phyloP scores from a whole-genome alignment of 2,329 filamentous ascomycete species.

The Coniochaeta sp. region DNA sequence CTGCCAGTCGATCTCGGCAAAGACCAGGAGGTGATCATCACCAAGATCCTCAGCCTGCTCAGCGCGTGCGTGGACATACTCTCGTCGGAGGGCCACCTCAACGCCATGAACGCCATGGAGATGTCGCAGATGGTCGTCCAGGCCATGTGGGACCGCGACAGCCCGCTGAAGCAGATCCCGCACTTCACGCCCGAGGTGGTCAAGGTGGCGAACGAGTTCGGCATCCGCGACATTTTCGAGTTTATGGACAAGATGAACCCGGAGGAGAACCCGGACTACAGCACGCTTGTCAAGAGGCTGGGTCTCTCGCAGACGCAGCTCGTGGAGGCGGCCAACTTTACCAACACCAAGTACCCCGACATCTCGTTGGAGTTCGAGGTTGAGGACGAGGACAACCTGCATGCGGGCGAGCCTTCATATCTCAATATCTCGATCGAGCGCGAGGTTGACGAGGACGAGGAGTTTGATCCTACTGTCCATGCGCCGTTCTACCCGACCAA shows the following conservation, averaged over 20 bases:
- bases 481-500: constrained; percentile 87
- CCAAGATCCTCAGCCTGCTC: constrained; percentile 77
- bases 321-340: constrained; percentile 85
- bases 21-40: constrained; percentile 83
- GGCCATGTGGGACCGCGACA: constrained; percentile 98
- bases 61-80: constrained; percentile 92
- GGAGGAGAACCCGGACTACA: constrained; percentile 79
- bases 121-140: constrained; percentile 99
- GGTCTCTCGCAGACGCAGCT: constrained; percentile 76
- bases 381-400: constrained; percentile 71
- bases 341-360: constrained; percentile 93
- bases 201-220: constrained; percentile 66
- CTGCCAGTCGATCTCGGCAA: constrained; percentile 91
- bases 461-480: constrained; percentile 78
- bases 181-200: constrained; percentile 83
- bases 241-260: constrained; percentile 99
- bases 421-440: constrained; percentile 80
- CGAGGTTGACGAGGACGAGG: constrained; percentile 65
- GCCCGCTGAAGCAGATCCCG: constrained; percentile 93
- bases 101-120: constrained; percentile 98
- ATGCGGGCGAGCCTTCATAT: constrained; percentile 72
- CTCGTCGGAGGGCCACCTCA: constrained; percentile 90
- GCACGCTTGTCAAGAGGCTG: constrained; percentile 67
- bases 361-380: constrained; percentile 86
- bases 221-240: constrained; percentile 88